phyloP scores from a whole-genome alignment of 768 basidiomycete genomes.

The Pholiota microspora region DNA sequence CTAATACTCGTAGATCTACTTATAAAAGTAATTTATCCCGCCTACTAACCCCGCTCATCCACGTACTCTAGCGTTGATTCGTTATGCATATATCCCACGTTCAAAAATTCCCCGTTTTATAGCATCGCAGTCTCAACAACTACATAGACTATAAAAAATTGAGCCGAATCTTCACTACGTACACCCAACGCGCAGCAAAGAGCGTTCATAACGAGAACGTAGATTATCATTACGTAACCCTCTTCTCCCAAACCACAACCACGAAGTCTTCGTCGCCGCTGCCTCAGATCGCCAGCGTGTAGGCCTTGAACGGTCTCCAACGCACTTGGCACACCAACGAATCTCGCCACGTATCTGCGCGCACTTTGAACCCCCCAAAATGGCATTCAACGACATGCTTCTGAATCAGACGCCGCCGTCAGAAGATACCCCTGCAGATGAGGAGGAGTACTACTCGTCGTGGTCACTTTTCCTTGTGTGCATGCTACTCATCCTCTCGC shows the following conservation, averaged over 20 bases:
- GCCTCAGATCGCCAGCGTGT: conserved; percentile 10
- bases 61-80: not conserved
- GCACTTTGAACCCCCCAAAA: not conserved
- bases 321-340: not conserved
- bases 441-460: conserved; percentile 89
- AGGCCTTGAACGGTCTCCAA: conserved; percentile 21
- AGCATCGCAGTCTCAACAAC: too few relatives aligned
- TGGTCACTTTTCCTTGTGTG: conserved; percentile 95
- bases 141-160: too few relatives aligned
- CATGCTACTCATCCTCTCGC: conserved; percentile 87
- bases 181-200: not conserved
- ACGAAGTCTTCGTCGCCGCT: not conserved
- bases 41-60: not conserved
- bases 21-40: not conserved
- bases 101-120: too few relatives aligned
- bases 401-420: conserved; percentile 21
- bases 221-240: not conserved
- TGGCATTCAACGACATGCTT: not conserved
- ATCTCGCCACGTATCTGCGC: not conserved
- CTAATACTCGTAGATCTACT: not conserved
- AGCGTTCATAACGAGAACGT: not conserved
- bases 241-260: not conserved
- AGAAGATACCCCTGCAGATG: conserved; percentile 49
- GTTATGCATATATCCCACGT: too few relatives aligned
- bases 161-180: too few relatives aligned